Evolutionary conservation across 805 yeast genomes (phyloP).

Genomic region (Wickerhamiella siamensis): DNA sequence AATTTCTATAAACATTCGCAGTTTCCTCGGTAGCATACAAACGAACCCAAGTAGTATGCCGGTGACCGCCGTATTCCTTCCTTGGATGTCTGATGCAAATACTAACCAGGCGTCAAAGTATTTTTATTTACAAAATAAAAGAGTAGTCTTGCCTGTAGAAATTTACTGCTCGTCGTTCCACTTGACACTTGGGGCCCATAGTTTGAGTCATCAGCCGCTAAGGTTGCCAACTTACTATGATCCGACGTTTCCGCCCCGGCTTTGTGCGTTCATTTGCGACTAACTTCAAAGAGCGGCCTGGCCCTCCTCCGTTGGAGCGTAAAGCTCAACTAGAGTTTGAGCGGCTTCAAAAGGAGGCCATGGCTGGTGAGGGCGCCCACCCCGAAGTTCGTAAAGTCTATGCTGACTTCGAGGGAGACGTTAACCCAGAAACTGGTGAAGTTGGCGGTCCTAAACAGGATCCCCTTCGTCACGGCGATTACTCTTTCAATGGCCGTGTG

Average conservation of each 20-base stretch:
- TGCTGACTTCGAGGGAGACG: conserved; percentile 92
- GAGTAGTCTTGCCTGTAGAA: background rate
- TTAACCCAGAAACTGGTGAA: conserved; percentile 88
- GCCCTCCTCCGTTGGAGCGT: conserved; percentile 64
- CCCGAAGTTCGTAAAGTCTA: conserved; percentile 62
- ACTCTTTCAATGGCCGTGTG: conserved; percentile 90
- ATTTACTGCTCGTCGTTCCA: no score
- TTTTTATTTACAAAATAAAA: background rate
- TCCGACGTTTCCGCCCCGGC: background rate
- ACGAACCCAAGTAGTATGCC: conserved; percentile 28
- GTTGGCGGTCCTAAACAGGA: conserved; percentile 96
- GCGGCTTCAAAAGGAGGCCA: conserved; percentile 62
- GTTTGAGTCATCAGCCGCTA: no score
- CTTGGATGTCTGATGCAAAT: conserved; percentile 30
- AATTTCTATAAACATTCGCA: conserved; percentile 28
- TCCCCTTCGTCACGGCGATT: conserved; percentile 81
- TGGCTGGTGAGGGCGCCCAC: conserved; percentile 41
- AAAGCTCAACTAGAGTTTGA: conserved; percentile 89
- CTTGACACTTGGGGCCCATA: no score
- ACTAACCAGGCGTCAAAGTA: conserved; percentile 9
- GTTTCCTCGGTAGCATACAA: conserved; percentile 32
- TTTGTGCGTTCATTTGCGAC: background rate
- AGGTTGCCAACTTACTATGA: no score
- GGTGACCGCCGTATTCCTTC: conserved; percentile 31
- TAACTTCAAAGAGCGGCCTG: conserved; percentile 22